Evolutionary conservation across 306 rosid genomes (phyloP).

Genomic region (Comarum palustre): DNA sequence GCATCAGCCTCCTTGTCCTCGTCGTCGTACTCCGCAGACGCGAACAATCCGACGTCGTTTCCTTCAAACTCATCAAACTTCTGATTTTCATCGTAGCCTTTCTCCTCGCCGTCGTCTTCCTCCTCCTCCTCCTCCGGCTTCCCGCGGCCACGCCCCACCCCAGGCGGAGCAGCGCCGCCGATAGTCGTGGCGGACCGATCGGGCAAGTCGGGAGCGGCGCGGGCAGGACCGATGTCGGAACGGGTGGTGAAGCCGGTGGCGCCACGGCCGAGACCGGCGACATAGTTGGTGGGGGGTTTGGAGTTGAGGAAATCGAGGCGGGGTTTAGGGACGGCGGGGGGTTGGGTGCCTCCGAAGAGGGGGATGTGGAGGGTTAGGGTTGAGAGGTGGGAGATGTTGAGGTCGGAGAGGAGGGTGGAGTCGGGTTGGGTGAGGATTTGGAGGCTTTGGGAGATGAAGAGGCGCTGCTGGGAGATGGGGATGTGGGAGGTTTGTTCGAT

Average conservation of each 20-base stretch:
- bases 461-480: slow-evolving; percentile 51
- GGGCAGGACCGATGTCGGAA: slow-evolving; percentile 82
- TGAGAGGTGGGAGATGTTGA: slow-evolving; percentile 44
- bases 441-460: slow-evolving; percentile 57
- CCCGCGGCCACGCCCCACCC: slow-evolving; percentile 54
- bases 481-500: slow-evolving; percentile 44
- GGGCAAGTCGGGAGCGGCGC: slow-evolving; percentile 80
- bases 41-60: slow-evolving; percentile 82
- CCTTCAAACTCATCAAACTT: slow-evolving; percentile 90
- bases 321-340: slow-evolving; percentile 62
- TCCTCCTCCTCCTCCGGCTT: slow-evolving; percentile 82
- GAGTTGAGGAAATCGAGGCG: slow-evolving; percentile 73
- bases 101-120: slow-evolving; percentile 76
- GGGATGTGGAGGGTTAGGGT: slow-evolving; percentile 43
- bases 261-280: slow-evolving; percentile 90
- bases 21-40: slow-evolving; percentile 80
- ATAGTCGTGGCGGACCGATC: slow-evolving; percentile 56
- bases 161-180: slow-evolving; percentile 40
- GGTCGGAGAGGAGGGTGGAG: slow-evolving; percentile 46
- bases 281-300: slow-evolving; percentile 83
- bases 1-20: slow-evolving; percentile 95
- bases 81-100: slow-evolving; percentile 84
- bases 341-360: slow-evolving; percentile 35
- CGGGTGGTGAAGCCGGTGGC: slow-evolving; percentile 89
- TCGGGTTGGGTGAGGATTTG: slow-evolving; percentile 27